Evolutionary conservation across 169 alveolate genomes (phyloP).

Genomic region (Eimeria tenella): DNA sequence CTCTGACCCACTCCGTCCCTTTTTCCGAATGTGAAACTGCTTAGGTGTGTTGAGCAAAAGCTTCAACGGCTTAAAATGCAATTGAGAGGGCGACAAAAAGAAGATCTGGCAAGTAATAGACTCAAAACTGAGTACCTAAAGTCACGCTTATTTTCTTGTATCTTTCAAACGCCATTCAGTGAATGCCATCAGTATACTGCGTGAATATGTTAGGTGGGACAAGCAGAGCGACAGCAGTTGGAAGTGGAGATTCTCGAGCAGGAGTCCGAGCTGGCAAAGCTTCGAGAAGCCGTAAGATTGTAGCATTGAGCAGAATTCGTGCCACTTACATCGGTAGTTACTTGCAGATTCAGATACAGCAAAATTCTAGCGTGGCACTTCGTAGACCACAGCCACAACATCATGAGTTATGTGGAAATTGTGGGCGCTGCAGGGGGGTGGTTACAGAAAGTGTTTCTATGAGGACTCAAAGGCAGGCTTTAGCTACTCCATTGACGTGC

Average conservation of each 20-base stretch:
- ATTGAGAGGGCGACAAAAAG: conserved; percentile 1
- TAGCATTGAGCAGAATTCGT: background rate
- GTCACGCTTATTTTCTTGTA: too few species aligned
- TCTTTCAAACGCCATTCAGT: too few species aligned
- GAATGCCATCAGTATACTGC: too few species aligned
- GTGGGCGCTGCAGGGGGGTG: conserved; percentile 44
- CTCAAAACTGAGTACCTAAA: background rate
- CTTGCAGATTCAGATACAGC: too few species aligned
- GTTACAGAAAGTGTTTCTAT: conserved; percentile 3
- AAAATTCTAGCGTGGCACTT: too few species aligned
- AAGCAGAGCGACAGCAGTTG: background rate
- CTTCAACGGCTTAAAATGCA: conserved; percentile 15
- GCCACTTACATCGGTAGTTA: background rate
- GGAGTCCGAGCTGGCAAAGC: conserved; percentile 30
- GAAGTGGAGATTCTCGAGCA: conserved; percentile 38
- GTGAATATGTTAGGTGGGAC: background rate
- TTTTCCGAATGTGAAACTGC: background rate
- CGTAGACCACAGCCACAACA: too few species aligned
- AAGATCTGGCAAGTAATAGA: conserved; percentile 5
- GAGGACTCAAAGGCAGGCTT: conserved; percentile 68
- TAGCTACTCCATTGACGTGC: conserved; percentile 6
- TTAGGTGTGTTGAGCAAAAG: conserved; percentile 26
- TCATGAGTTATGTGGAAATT: background rate
- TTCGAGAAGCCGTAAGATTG: conserved; percentile 13
- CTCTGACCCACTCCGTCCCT: too few species aligned